Evolutionary conservation across 495 filamentous ascomycete genomes (phyloP), one percentile per base, ranked within the genome.

Genomic region (Polyplosphaeria fusca): DNA sequence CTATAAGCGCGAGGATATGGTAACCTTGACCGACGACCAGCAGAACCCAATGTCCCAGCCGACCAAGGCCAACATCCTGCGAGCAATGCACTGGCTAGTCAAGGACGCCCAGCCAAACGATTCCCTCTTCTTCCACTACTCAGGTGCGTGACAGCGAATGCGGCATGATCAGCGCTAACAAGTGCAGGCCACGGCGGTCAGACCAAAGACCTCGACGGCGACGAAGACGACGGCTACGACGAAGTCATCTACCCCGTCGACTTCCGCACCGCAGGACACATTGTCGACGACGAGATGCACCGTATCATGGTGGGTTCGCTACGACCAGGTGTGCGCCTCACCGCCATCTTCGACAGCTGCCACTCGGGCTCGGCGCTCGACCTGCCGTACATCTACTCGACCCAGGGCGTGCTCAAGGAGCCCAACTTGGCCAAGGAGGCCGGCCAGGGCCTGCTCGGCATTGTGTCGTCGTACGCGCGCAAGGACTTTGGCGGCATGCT

Each of bases 271-370:
- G 85, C 86, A 38, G 93, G 93, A 2, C 93, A 96, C 70, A 96
- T 98, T 62, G 90, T 94, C 53, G 93, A 98, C 69, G 93, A 98
- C 65, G 92, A 97, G 74, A 95, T 98, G 90, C 93, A 98, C 69
- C 80, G 87, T 48, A 96, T 97, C 70, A 94, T 98, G 91, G 93
- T 98, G 44, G 76, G 75, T 40, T 83, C 89, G 7, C 77, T 98
- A 13, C 79, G 79, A 60, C 79, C 87, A 11, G 93, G 93, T 54
- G 92, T 96, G 20, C 85, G 93, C 28, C 77, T 98, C 47, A 98
- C 93, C 1, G 93, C 93, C 39, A 97, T 98, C 70, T 98, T 98
- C 76, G 93, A 98, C 74, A 96, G 91, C n/a, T 98, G 93, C 75
- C 93, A 98, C 73, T 96, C 91, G 2, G 93, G 93, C 60, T 95